Evolutionary conservation across 257 asterid species (phyloP).

Genomic region (Asclepias syriaca): DNA sequence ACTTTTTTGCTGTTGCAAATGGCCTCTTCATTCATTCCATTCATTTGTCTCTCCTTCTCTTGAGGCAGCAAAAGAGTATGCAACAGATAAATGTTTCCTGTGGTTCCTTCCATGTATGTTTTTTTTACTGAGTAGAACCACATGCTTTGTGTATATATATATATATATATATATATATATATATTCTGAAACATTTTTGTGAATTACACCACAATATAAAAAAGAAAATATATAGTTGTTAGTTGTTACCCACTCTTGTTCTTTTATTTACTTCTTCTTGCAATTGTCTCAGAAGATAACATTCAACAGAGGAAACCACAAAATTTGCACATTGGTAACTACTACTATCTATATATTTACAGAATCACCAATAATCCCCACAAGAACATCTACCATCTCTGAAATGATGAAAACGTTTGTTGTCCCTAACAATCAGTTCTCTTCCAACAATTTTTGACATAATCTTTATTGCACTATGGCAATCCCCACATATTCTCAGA

Average conservation of each 20-base stretch:
- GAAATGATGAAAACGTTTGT: constrained; percentile 28
- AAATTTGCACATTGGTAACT: not conserved
- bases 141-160: constrained; percentile 11
- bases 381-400: constrained; percentile 32
- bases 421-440: constrained; percentile 30
- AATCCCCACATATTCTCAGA: constrained; percentile 30
- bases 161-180: no score
- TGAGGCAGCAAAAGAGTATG: constrained; percentile 4
- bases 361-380: constrained; percentile 25
- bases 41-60: constrained; percentile 16
- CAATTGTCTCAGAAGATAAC: no score
- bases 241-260: not conserved
- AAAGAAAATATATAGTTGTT: not conserved
- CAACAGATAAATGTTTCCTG: not conserved
- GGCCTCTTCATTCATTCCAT: not conserved
- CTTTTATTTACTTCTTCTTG: not conserved
- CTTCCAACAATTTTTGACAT: constrained; percentile 34
- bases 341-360: not conserved
- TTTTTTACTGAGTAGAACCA: not conserved
- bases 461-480: constrained; percentile 30
- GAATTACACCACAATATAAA: not conserved
- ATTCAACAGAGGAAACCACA: no score
- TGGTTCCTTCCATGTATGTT: constrained; percentile 19
- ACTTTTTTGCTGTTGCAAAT: not conserved
- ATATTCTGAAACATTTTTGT: not conserved